Base-by-base conservation (phyloP, 2,329 filamentous ascomycete species). In the Camptophora hylomeconis region DNA sequence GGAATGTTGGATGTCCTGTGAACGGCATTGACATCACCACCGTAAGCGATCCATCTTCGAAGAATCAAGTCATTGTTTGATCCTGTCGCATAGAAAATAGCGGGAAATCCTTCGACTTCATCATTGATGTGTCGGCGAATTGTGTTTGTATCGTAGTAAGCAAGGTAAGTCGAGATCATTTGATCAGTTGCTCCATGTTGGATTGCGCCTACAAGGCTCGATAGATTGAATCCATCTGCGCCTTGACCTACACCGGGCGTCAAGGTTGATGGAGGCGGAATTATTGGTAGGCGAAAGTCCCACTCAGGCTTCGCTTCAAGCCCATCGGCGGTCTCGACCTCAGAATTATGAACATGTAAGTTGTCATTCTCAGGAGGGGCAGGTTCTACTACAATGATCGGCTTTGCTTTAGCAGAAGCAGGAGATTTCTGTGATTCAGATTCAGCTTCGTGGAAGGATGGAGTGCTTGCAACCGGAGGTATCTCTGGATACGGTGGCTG, bases 41-140 rank as follows among this genome's bases (percentile, higher is more conserved):
- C 47, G 28, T 42, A 35, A 2, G 23, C 26, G 14, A 40, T 36
- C 29, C 34, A 47, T 3, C 31, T 28, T 17, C 49, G 42, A 8
- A 51, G 18, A 5, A 46, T 35, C 10, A 20, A 18, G 14, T 46
- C 39, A n/a, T 49, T 36, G 32, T 49, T 49, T 13, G 42, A 42
- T 5, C 31, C 45, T 7, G 45, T 42, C 6, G 36, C 46, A 24
- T 42, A 51, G 33, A 51, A 51, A 6, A 51, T 40, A 3, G 38
- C 20, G 14, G 45, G 46, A 28, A 44, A 37, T 7, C 43, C 45
- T 6, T 38, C 24, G 7, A 45, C 31, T 5, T 19, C 20, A 7
- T 35, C 30, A 24, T 43, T 43, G 27, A 47, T 35, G 7, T 31
- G 19, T 19, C 23, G 13, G 11, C 42, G 35, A 20, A 48, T 40